Conservation (phyloP, 2,329 filamentous ascomycete genomes). For the Fusarium marasasianum region DNA sequence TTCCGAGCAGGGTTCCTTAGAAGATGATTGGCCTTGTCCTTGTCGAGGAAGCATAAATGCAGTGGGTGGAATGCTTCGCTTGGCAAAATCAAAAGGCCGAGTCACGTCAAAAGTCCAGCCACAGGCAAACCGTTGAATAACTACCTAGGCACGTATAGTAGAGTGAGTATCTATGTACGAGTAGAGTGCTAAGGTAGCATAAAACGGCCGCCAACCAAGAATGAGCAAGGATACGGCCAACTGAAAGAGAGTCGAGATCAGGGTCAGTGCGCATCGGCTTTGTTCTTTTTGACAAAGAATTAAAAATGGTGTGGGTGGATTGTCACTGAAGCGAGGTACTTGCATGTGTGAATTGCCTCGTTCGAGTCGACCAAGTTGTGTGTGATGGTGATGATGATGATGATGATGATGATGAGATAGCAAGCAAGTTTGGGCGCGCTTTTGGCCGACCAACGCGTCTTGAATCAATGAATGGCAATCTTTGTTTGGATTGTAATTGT, state of each 20-base stretch:
- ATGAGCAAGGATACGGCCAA: background rate
- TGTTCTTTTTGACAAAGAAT: background rate
- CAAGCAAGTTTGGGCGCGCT: constrained; percentile 22
- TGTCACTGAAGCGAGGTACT: background rate
- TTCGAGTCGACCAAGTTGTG: background rate
- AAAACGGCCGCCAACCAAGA: constrained; percentile 7
- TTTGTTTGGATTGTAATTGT: constrained; percentile 37
- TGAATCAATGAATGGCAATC: background rate
- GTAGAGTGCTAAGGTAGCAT: background rate
- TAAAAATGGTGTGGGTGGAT: constrained; percentile 13
- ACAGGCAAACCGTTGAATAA: constrained; percentile 7
- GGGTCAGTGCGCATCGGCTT: background rate
- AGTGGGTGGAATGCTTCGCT: constrained; percentile 20
- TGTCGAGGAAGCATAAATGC: background rate
- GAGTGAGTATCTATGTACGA: background rate
- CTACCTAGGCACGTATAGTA: background rate
- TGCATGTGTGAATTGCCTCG: constrained; percentile 10
- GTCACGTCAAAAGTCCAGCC: background rate
- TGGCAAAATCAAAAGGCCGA: constrained; percentile 3
- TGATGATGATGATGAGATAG: background rate
- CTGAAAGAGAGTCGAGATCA: background rate
- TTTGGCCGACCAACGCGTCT: constrained; percentile 24
- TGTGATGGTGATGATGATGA: background rate
- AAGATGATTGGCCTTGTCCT: constrained; percentile 12
- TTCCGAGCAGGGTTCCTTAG: constrained; percentile 16